Evolutionary conservation across 176 grass and related monocot species (phyloP), one percentile per base, ranked within the genome.

Genomic region (Coix lacrymajobi): DNA sequence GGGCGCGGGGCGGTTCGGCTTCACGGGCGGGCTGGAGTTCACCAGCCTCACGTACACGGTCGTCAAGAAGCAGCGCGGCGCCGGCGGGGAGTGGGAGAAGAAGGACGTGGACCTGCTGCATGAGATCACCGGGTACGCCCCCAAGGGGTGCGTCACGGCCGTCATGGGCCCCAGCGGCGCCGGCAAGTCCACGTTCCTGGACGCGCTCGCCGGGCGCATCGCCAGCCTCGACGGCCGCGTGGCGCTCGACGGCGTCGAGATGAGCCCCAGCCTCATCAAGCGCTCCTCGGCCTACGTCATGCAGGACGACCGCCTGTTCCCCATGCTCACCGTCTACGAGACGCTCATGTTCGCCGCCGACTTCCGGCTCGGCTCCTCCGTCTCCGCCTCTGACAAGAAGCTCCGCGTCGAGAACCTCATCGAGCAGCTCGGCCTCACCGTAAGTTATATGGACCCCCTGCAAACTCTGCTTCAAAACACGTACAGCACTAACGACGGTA

Each of bases 301-400:
- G 94, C 94, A 97, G 80, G 91, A 97, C 63, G 94, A 97, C 69
- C 79, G 89, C 22, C 73, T 97, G 43, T 97, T 93, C 83, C 91
- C 89, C 9, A 97, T 93, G 94, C 94, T 97, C 65, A 97, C 94
- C 32, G 94, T 97, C 20, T 75, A 86, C 82, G 91, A 97, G 89
- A 97, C 91, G 12, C 81, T 97, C 79, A 86, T 91, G 89, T 93
- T 91, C 77, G 86, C 94, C 15, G 91, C 94, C 44, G 91, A 90
- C 65, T 88, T 97, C 78, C 82, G 91, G 7, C 83, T 93, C 81
- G 88, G 86, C 32, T 62, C 81, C 64, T 15, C 87, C 80, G 64
- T 89, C 30, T 85, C 86, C 20, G 41, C 65, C 52, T 20, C 63
- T 0, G 84, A 89, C 43, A 97, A 93, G 91, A 85, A 80, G 70